Evolutionary conservation across 1,284 basidiomycete species (phyloP).

Genomic region (Trichosporon coremiiforme): DNA sequence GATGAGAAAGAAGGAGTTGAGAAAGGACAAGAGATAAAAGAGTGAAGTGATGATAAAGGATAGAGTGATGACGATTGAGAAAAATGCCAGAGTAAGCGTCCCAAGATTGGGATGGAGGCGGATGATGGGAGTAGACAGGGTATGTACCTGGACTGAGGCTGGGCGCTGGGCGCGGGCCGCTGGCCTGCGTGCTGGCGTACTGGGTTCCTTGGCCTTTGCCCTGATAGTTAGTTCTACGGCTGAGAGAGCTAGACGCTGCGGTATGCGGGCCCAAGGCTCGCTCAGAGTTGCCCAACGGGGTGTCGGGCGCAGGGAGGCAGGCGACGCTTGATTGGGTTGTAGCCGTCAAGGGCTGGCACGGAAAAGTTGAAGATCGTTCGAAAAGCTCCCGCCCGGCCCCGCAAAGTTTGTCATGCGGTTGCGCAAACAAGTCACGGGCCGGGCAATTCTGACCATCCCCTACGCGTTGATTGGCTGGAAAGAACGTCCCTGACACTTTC

Average conservation of each 20-base stretch:
- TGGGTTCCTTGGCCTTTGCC: neutral
- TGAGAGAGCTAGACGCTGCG: neutral
- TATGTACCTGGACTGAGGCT: neutral
- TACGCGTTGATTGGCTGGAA: neutral
- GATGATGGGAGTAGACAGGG: conserved; percentile 9
- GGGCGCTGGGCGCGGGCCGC: neutral
- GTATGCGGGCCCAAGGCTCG: neutral
- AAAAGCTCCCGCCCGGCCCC: neutral
- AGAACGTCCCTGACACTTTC: neutral
- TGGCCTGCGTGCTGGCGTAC: neutral
- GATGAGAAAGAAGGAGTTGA: neutral
- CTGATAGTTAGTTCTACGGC: neutral
- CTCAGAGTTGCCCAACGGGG: neutral
- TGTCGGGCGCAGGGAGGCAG: neutral
- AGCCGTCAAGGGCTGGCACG: neutral
- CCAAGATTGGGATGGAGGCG: neutral
- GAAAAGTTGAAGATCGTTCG: conserved; percentile 4
- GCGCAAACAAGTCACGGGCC: conserved; percentile 11
- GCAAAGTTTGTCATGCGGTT: neutral
- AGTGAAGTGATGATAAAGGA: neutral
- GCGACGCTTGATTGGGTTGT: neutral
- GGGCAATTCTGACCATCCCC: neutral
- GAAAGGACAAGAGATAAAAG: neutral
- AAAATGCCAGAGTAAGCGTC: conserved; percentile 1
- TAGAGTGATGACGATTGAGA: neutral